Evolutionary conservation across 192 early-diverging fungal species (phyloP).

Genomic region (Coemansia sp.): DNA sequence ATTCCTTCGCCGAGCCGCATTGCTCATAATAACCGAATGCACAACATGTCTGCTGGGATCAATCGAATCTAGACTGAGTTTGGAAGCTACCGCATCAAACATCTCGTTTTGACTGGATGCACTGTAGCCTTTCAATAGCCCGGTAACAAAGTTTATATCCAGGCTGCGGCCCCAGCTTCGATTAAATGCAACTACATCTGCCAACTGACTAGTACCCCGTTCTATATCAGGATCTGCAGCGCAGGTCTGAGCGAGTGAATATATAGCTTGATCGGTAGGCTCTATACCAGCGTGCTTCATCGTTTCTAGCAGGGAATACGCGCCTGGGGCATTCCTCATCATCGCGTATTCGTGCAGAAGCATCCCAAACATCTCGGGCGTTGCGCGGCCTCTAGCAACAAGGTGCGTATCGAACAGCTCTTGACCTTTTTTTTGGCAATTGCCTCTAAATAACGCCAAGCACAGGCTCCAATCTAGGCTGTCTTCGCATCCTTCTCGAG

Average conservation of each 20-base stretch:
- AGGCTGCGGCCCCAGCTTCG: constrained; percentile 34
- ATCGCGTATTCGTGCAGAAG: constrained; percentile 28
- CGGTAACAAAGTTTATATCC: constrained; percentile 21
- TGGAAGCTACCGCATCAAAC: constrained; percentile 32
- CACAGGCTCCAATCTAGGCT: constrained; percentile 38
- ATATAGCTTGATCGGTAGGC: not conserved
- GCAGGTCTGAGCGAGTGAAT: constrained; percentile 23
- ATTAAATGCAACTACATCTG: constrained; percentile 21
- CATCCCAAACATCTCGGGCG: constrained; percentile 17
- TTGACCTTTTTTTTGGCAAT: constrained; percentile 37
- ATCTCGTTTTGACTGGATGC: constrained; percentile 31
- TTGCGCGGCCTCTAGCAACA: constrained; percentile 9
- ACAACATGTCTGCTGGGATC: not conserved
- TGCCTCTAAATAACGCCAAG: constrained; percentile 18
- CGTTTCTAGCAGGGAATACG: constrained; percentile 35
- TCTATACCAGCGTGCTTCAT: constrained; percentile 6
- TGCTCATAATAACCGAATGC: constrained; percentile 15
- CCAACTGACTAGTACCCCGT: constrained; percentile 13
- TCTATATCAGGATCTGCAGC: constrained; percentile 14
- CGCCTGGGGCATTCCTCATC: constrained; percentile 18
- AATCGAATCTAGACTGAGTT: constrained; percentile 7
- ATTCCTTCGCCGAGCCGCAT: constrained; percentile 21
- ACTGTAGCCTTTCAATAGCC: constrained; percentile 36
- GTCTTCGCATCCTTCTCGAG: not conserved
- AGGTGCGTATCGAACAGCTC: constrained; percentile 28